Percentiles rank a stretch among this genome's conserved stretches.
Evolutionary conservation across 129 eudicot species (phyloP).

Genomic region (Kitagawia praeruptora): DNA sequence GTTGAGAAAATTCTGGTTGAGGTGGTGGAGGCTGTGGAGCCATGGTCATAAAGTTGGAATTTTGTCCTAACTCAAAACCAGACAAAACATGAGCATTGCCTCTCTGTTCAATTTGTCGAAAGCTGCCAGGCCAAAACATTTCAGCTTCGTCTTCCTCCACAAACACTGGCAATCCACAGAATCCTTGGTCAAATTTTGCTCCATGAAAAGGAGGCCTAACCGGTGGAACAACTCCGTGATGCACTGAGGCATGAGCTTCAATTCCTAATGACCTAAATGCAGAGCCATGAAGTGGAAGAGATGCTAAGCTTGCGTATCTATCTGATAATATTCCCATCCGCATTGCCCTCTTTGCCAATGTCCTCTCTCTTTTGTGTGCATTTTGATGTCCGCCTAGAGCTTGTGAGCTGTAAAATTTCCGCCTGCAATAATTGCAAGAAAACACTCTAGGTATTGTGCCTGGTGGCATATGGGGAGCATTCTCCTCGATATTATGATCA

Average conservation of each 20-base stretch:
- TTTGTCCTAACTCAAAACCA: neutral
- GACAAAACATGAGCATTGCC: neutral
- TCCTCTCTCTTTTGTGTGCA: constrained; percentile 87
- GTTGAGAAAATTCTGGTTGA: constrained; percentile 36
- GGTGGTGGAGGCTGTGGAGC: constrained; percentile 22
- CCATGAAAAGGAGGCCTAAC: constrained; percentile 29
- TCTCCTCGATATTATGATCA: constrained; percentile 16
- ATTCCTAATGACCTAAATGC: constrained; percentile 51
- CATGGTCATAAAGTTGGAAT: constrained; percentile 17
- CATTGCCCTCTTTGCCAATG: constrained; percentile 80
- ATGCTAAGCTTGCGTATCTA: constrained; percentile 68
- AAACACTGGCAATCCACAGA: constrained; percentile 36
- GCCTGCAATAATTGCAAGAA: constrained; percentile 78
- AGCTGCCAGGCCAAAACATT: constrained; percentile 77
- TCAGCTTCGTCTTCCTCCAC: constrained; percentile 56
- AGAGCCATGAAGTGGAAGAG: constrained; percentile 79
- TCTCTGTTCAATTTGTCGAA: constrained; percentile 40
- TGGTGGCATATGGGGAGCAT: constrained; percentile 19
- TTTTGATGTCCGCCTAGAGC: constrained; percentile 94
- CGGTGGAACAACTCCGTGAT: constrained; percentile 26
- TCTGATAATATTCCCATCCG: constrained; percentile 66
- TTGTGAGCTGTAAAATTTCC: constrained; percentile 88
- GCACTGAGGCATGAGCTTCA: constrained; percentile 60
- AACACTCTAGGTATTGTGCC: constrained; percentile 45
- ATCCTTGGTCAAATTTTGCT: constrained; percentile 54